A percentile compares a stretch with the other conserved stretches of the same genome.
Conservation (phyloP, 225 moss, liverwort and hornwort genomes). For the Physcomitrellopsis africana region DNA sequence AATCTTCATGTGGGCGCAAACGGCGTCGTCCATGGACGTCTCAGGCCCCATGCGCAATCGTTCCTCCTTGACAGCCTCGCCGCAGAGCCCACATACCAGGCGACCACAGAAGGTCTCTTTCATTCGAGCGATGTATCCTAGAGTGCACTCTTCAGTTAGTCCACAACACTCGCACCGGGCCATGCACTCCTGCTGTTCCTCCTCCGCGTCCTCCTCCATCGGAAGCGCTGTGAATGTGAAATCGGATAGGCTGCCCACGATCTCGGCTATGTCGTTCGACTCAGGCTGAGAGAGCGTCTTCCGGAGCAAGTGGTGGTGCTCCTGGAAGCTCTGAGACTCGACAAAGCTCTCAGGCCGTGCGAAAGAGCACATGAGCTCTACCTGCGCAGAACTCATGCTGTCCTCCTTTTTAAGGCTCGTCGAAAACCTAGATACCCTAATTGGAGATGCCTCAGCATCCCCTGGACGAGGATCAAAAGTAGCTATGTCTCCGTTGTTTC, state of each 20-base stretch:
- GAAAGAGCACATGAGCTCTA: constrained; percentile 61
- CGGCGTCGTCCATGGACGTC: constrained; percentile 73
- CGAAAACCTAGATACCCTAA: not conserved
- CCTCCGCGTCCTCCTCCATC: constrained; percentile 44
- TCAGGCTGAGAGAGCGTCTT: constrained; percentile 28
- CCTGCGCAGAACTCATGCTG: constrained; percentile 56
- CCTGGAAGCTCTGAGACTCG: constrained; percentile 62
- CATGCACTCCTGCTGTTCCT: constrained; percentile 65
- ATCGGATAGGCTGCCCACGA: constrained; percentile 56
- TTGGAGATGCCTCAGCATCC: constrained; percentile 50
- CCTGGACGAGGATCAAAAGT: constrained; percentile 35
- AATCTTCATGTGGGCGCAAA: constrained; percentile 59
- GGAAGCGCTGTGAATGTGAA: constrained; percentile 35
- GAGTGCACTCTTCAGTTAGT: constrained; percentile 78
- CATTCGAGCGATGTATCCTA: constrained; percentile 64
- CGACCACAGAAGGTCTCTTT: constrained; percentile 69
- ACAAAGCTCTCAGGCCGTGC: constrained; percentile 47
- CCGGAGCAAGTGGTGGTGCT: constrained; percentile 34
- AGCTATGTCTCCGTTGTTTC: constrained; percentile 37
- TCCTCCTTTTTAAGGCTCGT: not conserved
- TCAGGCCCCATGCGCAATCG: constrained; percentile 49
- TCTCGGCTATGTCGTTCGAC: constrained; percentile 38
- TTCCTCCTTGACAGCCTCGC: constrained; percentile 92
- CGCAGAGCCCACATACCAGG: constrained; percentile 79
- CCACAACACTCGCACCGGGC: constrained; percentile 84